Conservation (phyloP, 2,329 filamentous ascomycete genomes). For the Aspergillus sp. region DNA sequence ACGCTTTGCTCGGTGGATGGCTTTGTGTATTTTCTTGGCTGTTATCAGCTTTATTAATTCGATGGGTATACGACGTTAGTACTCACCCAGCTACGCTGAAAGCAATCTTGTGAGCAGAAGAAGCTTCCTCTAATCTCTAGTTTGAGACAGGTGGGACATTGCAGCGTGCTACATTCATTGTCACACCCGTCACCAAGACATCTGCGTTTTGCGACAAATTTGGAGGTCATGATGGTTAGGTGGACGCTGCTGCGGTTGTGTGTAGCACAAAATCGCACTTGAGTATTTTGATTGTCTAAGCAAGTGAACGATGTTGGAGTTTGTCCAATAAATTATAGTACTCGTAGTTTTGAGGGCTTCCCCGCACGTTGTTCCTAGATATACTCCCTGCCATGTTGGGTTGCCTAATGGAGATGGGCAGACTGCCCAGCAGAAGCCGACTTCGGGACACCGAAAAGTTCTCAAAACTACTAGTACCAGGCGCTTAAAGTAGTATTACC, state of each 20-base stretch:
- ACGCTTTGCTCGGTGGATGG: constrained; percentile 37
- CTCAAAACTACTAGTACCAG: neutral
- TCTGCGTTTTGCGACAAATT: neutral
- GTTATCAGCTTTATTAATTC: constrained; percentile 2
- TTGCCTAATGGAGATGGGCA: neutral
- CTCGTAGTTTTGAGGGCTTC: neutral
- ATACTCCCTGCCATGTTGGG: neutral
- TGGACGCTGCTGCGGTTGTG: too few species aligned
- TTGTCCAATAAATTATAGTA: neutral
- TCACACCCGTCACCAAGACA: neutral
- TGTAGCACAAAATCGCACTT: too few species aligned
- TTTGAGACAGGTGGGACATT: constrained; percentile 91
- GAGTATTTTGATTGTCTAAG: too few species aligned
- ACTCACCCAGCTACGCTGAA: constrained; percentile 91
- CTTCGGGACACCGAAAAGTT: too few species aligned
- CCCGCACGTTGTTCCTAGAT: neutral
- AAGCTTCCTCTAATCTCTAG: constrained; percentile 64
- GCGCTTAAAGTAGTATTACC: neutral
- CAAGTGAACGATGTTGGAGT: neutral
- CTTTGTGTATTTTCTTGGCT: constrained; percentile 50
- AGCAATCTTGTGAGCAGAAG: constrained; percentile 94
- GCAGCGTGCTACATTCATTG: constrained; percentile 47
- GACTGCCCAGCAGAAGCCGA: too few species aligned
- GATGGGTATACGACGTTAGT: constrained; percentile 4
- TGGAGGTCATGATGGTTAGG: neutral